A percentile compares a stretch with the other conserved stretches of the same genome.
Evolutionary conservation across 768 basidiomycete genomes (phyloP).

Genomic region (Clitopilus passeckerianus): DNA sequence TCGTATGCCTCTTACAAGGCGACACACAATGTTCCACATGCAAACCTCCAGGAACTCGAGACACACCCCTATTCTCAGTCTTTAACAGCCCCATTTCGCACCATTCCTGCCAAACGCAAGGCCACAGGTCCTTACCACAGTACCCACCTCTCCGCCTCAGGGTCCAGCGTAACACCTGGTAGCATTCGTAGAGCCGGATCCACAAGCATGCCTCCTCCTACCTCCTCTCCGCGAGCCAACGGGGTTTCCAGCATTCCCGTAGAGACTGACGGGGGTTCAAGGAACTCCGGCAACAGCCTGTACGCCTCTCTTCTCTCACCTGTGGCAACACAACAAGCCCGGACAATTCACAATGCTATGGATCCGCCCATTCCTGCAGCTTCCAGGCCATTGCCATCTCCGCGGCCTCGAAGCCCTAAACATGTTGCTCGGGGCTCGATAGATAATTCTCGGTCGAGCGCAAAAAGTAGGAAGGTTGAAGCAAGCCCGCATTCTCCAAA

Average conservation of each 20-base stretch:
- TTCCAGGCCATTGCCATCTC: slow-evolving; percentile 38
- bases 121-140: slow-evolving; percentile 19
- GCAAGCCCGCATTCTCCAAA: slow-evolving; percentile 30
- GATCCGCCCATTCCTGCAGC: slow-evolving; percentile 65
- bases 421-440: slow-evolving; percentile 38
- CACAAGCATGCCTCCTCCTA: slow-evolving; percentile 43
- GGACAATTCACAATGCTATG: slow-evolving; percentile 71
- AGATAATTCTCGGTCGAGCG: slow-evolving; percentile 40
- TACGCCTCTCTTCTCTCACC: slow-evolving; percentile 74
- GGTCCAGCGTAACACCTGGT: slow-evolving; percentile 24
- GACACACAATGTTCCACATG: slow-evolving; percentile 61
- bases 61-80: slow-evolving; percentile 43
- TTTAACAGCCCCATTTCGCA: slow-evolving; percentile 38
- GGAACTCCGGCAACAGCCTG: slow-evolving; percentile 49
- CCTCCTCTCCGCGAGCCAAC: slow-evolving; percentile 35
- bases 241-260: slow-evolving; percentile 24
- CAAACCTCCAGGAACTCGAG: slow-evolving; percentile 69
- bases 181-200: slow-evolving; percentile 31
- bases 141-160: slow-evolving; percentile 4
- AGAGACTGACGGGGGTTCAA: slow-evolving; percentile 25
- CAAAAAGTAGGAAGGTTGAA: slow-evolving; percentile 28
- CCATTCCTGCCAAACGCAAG: slow-evolving; percentile 58
- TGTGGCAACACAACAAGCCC: slow-evolving; percentile 69
- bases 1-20: slow-evolving; percentile 86
- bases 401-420: slow-evolving; percentile 34